phyloP scores from a whole-genome alignment of 176 grass and related monocot species.

The Typha latifolia region DNA sequence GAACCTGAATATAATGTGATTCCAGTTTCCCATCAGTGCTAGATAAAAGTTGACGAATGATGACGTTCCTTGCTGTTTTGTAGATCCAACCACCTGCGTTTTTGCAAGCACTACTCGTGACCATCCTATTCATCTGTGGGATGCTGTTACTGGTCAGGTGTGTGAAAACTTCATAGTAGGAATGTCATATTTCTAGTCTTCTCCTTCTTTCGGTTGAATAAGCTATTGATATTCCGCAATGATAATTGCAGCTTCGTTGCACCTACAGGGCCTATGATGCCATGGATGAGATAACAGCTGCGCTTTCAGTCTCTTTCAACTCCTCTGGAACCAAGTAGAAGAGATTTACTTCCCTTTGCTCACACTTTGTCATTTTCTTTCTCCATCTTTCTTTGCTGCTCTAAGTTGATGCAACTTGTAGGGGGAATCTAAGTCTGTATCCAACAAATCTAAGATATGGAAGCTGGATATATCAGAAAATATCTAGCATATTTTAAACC shows the following conservation, averaged over 20 bases:
- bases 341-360: background rate
- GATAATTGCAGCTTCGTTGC: slow-evolving; percentile 63
- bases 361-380: slow-evolving; percentile 1
- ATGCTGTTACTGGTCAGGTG: slow-evolving; percentile 71
- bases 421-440: no score
- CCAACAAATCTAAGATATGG: no score
- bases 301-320: slow-evolving; percentile 91
- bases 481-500: no score
- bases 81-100: slow-evolving; percentile 70
- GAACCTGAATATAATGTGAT: background rate
- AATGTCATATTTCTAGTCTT: background rate
- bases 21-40: background rate
- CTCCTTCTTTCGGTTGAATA: slow-evolving; percentile 8
- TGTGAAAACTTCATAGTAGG: background rate
- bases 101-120: slow-evolving; percentile 80
- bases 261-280: slow-evolving; percentile 93
- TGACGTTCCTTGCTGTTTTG: slow-evolving; percentile 19
- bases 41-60: slow-evolving; percentile 5
- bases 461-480: no score
- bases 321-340: slow-evolving; percentile 71
- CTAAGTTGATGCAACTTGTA: no score
- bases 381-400: slow-evolving; percentile 4
- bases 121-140: slow-evolving; percentile 97
- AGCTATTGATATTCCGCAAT: slow-evolving; percentile 7
- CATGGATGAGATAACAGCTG: slow-evolving; percentile 87